Base-by-base conservation (phyloP, 768 basidiomycete genomes). In the Clavulina sp. region DNA sequence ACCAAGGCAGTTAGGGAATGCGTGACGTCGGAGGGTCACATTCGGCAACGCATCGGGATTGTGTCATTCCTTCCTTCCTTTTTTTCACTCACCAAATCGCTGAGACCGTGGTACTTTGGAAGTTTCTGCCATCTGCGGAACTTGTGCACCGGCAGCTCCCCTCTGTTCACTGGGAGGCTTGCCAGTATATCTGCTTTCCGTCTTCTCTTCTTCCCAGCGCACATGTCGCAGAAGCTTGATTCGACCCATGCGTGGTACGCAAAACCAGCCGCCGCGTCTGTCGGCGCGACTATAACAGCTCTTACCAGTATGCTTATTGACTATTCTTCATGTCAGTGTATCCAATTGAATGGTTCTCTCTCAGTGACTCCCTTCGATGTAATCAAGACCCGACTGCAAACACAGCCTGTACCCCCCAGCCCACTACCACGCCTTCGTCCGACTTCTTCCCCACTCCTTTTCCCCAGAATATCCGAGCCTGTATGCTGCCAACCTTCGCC, bases 301-400 rank as follows among this genome's bases (percentile, higher is more conserved):
- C 66, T 89, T 33, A 86, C 86, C 4, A 89, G 86, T 84, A 61
- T 34, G 77, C n/a, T n/a, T n/a, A n/a, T n/a, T n/a, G 67, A 5
- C 32, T 6, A 13, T 6, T 7, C 41, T 4, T 28, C 54, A 4
- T 36, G 57, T 52, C 54, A 60, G 51, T n/a, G 49, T 54, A 41
- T 18, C 33, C 18, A 26, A 7, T 19, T 50, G 5, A 4, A 49
- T 33, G 21, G 26, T 33, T 4, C 31, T 36, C 28, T 26, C 52
- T 6, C 62, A 97, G 93, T 99, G 95, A 97, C 93, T 2, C 95
- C 95, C 2, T 99, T 99, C 64, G 95, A 99, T 66, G 89, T 99
- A 51, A 75, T 97, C 58, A 97, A 97, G 65, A 97, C 93, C 9
- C 78, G 95, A 28, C 69, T 99, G 18, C 95, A 99, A 64, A 97